These are phyloP conservation scores for Aspergillus jensenii DNA, from an alignment of 2,329 filamentous ascomycete species.

Conservation along the genomic window DNA sequence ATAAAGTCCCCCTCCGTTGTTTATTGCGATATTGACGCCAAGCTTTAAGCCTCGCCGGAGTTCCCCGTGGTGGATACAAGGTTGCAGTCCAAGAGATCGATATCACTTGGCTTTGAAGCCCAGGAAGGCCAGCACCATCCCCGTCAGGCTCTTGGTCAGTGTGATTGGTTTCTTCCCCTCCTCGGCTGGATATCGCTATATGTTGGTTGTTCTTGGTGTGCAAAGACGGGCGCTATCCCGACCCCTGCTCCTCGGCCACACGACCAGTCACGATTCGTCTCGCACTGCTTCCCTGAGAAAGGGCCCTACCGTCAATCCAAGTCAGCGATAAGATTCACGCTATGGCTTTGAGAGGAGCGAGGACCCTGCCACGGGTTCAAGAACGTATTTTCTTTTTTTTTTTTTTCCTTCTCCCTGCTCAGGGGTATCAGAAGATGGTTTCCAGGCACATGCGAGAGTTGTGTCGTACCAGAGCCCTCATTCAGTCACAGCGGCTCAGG, in stretches of 20 bases:
- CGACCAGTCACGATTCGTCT: neutral
- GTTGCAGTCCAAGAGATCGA: constrained; percentile 9
- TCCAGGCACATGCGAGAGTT: constrained; percentile 1
- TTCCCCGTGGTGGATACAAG: constrained; percentile 8
- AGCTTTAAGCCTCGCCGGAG: constrained; percentile 7
- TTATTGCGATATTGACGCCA: constrained; percentile 4
- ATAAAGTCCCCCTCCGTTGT: neutral
- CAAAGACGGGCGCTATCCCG: neutral
- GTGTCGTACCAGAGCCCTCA: constrained; percentile 1
- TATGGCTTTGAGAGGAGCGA: neutral
- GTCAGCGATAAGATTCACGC: neutral
- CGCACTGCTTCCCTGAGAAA: neutral
- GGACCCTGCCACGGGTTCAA: too few species aligned
- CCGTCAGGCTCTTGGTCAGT: neutral
- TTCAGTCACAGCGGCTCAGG: neutral
- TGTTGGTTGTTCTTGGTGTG: neutral
- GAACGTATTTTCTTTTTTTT: too few species aligned
- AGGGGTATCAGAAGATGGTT: constrained; percentile 5
- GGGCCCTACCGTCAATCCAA: neutral
- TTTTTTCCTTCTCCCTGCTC: neutral
- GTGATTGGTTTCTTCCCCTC: constrained; percentile 1
- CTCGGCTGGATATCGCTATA: neutral
- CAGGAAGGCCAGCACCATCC: neutral
- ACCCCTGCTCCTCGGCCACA: constrained; percentile 4
- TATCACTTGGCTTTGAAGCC: constrained; percentile 8